Evolutionary conservation across 1,284 basidiomycete genomes (phyloP), one percentile per base, ranked within the genome.

Genomic region (Ceratobasidium sp.): DNA sequence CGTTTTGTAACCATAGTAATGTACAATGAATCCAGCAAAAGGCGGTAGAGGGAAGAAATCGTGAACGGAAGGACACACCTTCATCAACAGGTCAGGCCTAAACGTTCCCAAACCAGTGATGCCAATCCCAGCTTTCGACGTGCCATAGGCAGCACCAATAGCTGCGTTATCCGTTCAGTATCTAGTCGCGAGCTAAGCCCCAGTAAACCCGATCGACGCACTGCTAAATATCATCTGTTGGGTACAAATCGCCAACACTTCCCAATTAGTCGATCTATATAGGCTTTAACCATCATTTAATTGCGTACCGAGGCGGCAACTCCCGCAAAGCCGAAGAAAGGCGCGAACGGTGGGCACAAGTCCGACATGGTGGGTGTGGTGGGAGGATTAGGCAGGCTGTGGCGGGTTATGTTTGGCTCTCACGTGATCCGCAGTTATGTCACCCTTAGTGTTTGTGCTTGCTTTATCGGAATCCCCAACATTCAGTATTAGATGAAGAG

Each of bases 61-160:
- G 28, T 28, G 57, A 55, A 64, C 72, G 73, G 61, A 46, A 23
- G 18, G 23, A 79, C 87, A 78, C 77, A 91, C 94, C 88, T 94
- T 99, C 97, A 99, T 99, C 80, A 99, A 93, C 75, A 98, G 86
- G 78, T 99, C 96, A 73, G 97, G 97, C 79, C 87, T 93, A 82
- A 98, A 96, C 73, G 92, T 91, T 76, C 96, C 97, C 76, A 99
- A 84, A 61, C 97, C 97, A 74, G 97, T 92, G 80, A 99, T 99
- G 69, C 97, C 97, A 78, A 99, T 98, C 58, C 97, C 97, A 58
- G 97, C 88, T 83, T 99, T 99, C 60, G 96, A 89, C 0, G 97
- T 99, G 52, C 97, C 97, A 82, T 94, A 96, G 21, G 97, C 96
- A 75, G 97, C 97, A 76, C 97, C 97, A 55, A 97, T 84, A 76